These are phyloP conservation scores for Coemansia sp. DNA, from an alignment of 192 early-diverging fungal genomes.

Conservation along the genomic window DNA sequence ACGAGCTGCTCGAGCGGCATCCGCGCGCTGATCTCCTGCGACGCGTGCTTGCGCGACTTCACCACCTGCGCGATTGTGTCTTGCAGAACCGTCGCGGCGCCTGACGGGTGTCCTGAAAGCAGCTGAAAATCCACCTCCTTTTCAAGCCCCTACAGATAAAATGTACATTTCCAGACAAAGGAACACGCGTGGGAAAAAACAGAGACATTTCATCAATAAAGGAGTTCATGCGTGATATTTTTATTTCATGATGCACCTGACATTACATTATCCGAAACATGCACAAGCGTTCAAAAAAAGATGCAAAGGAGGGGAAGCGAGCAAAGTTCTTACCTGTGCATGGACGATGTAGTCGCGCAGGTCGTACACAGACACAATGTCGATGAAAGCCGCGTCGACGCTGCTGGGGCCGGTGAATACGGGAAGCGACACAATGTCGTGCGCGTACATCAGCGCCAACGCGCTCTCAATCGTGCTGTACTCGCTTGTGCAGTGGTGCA, in stretches of 20 bases:
- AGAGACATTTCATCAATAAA: background rate
- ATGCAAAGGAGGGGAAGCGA: too few relatives aligned
- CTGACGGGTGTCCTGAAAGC: conserved; percentile 36
- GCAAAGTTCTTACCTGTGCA: background rate
- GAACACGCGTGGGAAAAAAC: background rate
- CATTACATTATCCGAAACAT: background rate
- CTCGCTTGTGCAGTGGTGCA: conserved; percentile 23
- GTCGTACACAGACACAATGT: conserved; percentile 49
- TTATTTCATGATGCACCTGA: background rate
- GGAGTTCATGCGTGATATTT: too few relatives aligned
- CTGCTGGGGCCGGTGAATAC: conserved; percentile 13
- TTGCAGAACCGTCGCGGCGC: conserved; percentile 29
- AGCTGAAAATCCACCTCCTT: conserved; percentile 43
- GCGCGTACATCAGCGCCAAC: conserved; percentile 28
- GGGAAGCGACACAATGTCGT: conserved; percentile 44
- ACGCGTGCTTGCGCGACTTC: conserved; percentile 38
- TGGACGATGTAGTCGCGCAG: conserved; percentile 42
- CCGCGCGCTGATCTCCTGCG: conserved; percentile 28
- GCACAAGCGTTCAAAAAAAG: background rate
- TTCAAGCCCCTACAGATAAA: conserved; percentile 22
- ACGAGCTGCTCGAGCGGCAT: conserved; percentile 39
- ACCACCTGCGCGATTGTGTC: conserved; percentile 38
- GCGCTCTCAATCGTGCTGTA: conserved; percentile 23
- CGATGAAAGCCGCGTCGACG: conserved; percentile 17
- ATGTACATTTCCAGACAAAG: background rate